These are phyloP conservation scores for Knoxdaviesia proteae DNA, from an alignment of 2,329 filamentous ascomycete genomes.

Conservation along the genomic window DNA sequence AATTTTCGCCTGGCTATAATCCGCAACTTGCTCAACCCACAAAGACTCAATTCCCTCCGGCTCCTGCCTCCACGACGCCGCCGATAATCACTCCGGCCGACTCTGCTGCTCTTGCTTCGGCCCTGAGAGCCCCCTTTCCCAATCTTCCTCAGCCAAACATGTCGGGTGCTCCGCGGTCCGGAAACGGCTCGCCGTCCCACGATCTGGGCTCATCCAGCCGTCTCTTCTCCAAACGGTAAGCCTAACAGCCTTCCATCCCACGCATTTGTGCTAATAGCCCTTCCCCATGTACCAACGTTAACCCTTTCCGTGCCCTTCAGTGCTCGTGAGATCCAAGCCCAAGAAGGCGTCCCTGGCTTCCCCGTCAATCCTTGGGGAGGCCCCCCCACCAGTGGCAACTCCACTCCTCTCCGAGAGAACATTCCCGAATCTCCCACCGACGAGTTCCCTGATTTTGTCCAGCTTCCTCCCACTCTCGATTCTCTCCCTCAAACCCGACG, in stretches of 20 bases:
- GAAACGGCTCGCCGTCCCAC: constrained; percentile 90
- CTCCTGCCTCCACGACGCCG: too few species aligned
- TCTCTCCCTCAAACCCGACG: constrained; percentile 48
- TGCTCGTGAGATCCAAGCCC: constrained; percentile 88
- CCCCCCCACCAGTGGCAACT: constrained; percentile 88
- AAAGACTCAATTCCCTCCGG: too few species aligned
- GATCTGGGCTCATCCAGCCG: constrained; percentile 54
- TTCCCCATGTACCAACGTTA: neutral
- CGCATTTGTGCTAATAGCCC: neutral
- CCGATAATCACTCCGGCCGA: too few species aligned
- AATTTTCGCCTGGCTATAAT: constrained; percentile 59
- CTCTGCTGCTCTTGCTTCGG: too few species aligned
- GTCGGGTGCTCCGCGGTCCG: constrained; percentile 45
- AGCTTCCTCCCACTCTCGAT: constrained; percentile 32
- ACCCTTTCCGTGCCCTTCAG: constrained; percentile 21
- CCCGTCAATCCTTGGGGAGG: constrained; percentile 71
- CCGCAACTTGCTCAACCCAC: too few species aligned
- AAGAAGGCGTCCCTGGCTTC: constrained; percentile 61
- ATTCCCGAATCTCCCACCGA: constrained; percentile 94
- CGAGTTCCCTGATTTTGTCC: constrained; percentile 78
- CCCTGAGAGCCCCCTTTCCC: too few species aligned
- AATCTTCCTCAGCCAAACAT: constrained; percentile 20
- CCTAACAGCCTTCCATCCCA: constrained; percentile 8
- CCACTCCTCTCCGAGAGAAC: constrained; percentile 86
- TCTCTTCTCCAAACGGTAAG: constrained; percentile 83